Percentiles rank a stretch among this genome's conserved stretches.
These are phyloP conservation scores for Poterioochromonas sp. DNA, from an alignment of 352 stramenopile species.

Conservation along the genomic window DNA sequence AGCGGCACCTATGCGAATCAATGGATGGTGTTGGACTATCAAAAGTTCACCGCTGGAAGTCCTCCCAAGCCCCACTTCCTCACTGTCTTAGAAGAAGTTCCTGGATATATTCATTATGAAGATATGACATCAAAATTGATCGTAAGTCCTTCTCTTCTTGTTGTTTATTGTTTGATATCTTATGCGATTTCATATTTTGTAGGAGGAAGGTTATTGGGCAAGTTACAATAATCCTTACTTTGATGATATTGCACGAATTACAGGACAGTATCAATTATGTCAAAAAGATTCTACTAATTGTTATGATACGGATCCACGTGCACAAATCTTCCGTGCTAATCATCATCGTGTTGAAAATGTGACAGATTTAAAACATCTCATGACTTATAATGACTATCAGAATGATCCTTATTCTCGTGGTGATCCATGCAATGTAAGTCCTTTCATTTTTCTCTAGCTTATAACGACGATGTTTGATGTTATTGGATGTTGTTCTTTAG, in stretches of 20 bases:
- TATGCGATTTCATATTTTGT: neutral
- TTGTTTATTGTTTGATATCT: conserved; percentile 1
- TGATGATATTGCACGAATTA: neutral
- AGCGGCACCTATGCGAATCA: conserved; percentile 14
- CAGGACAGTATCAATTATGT: neutral
- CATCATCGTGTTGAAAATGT: neutral
- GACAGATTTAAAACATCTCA: neutral
- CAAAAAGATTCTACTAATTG: neutral
- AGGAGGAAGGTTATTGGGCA: conserved; percentile 10
- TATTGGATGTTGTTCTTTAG: neutral
- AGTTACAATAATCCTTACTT: conserved; percentile 24
- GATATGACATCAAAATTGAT: conserved; percentile 1
- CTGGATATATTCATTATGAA: conserved; percentile 22
- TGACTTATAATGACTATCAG: conserved; percentile 4
- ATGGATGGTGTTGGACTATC: conserved; percentile 22
- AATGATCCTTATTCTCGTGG: neutral
- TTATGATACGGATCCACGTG: neutral
- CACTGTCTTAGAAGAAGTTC: conserved; percentile 25
- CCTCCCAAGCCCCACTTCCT: neutral
- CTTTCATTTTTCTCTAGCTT: neutral
- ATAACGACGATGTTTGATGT: neutral
- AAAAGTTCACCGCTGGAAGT: neutral
- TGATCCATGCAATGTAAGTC: conserved; percentile 4
- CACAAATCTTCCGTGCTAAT: neutral
- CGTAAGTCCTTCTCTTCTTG: neutral